Evolutionary conservation across 2,329 filamentous ascomycete species (phyloP).

Genomic region (Penicillium sp.): DNA sequence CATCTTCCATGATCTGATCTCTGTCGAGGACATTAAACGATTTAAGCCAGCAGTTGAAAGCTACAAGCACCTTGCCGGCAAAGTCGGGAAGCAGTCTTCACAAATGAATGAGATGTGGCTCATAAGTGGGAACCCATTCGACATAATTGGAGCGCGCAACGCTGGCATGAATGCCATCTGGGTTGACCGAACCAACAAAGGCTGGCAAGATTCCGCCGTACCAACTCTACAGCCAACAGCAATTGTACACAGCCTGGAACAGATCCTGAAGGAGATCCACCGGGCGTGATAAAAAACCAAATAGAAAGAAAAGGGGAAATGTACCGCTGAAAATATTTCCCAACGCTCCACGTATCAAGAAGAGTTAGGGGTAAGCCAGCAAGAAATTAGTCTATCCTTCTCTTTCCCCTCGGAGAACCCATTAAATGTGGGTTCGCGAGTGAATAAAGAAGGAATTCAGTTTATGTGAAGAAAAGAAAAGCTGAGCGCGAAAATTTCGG

Average conservation of each 20-base stretch:
- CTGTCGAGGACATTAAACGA: conserved; percentile 57
- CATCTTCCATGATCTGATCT: conserved; percentile 57
- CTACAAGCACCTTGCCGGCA: conserved; percentile 59
- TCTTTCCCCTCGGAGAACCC: conserved; percentile 48
- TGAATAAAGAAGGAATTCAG: conserved; percentile 49
- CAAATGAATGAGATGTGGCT: conserved; percentile 60
- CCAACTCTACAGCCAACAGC: conserved; percentile 52
- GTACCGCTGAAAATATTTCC: conserved; percentile 48
- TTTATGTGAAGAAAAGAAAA: conserved; percentile 38
- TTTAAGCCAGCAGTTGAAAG: conserved; percentile 66
- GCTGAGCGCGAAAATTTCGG: conserved; percentile 13
- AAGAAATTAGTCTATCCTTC: conserved; percentile 42
- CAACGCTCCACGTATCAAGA: conserved; percentile 43
- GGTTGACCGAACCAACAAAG: conserved; percentile 62
- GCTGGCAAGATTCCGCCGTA: conserved; percentile 65
- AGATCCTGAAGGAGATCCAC: conserved; percentile 49
- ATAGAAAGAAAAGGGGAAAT: conserved; percentile 20
- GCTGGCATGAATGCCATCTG: conserved; percentile 64
- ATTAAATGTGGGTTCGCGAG: conserved; percentile 42
- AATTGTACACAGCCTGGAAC: conserved; percentile 56
- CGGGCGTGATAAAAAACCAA: conserved; percentile 34
- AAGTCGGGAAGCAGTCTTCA: conserved; percentile 46
- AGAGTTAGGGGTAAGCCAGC: conserved; percentile 49
- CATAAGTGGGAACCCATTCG: conserved; percentile 71
- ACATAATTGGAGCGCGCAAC: conserved; percentile 62